These are phyloP conservation scores for Colletotrichum siamense DNA, from an alignment of 2,329 filamentous ascomycete species.

Conservation along the genomic window DNA sequence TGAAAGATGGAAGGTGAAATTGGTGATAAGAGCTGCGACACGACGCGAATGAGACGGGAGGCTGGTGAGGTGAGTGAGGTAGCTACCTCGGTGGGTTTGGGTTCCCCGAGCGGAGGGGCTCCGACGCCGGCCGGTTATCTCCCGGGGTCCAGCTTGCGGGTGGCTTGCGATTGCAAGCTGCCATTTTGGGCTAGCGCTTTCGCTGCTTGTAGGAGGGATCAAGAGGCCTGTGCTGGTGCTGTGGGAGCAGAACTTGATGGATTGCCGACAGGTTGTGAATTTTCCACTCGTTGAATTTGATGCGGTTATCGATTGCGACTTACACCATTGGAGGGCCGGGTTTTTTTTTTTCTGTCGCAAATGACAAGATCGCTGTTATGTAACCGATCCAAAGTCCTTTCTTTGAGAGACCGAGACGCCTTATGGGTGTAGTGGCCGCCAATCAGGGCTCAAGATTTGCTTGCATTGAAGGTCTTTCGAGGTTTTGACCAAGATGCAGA, in stretches of 20 bases:
- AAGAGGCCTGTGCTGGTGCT: background rate
- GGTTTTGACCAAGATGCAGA: too few relatives aligned
- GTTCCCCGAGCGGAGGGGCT: constrained; percentile 8
- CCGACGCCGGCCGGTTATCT: constrained; percentile 21
- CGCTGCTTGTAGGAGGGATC: background rate
- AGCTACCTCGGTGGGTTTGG: background rate
- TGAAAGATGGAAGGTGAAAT: background rate
- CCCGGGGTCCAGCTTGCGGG: background rate
- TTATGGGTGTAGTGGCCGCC: fast-evolving
- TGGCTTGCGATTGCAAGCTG: background rate
- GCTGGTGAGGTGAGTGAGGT: background rate
- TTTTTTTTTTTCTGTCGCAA: too few relatives aligned
- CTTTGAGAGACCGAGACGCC: fast-evolving
- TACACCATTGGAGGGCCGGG: too few relatives aligned
- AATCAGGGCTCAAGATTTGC: background rate
- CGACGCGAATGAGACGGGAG: background rate
- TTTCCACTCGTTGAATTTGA: background rate
- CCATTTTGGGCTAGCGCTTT: background rate
- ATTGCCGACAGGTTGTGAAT: background rate
- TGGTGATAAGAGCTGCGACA: background rate
- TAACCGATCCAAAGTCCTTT: too few relatives aligned
- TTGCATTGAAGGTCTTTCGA: too few relatives aligned
- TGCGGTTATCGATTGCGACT: background rate
- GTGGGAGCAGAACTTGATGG: background rate
- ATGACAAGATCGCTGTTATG: too few relatives aligned